A percentile compares a stretch with the other conserved stretches of the same genome.
These are phyloP conservation scores for Rhodotorula toruloides DNA, from an alignment of 768 basidiomycete species.

Conservation along the genomic window DNA sequence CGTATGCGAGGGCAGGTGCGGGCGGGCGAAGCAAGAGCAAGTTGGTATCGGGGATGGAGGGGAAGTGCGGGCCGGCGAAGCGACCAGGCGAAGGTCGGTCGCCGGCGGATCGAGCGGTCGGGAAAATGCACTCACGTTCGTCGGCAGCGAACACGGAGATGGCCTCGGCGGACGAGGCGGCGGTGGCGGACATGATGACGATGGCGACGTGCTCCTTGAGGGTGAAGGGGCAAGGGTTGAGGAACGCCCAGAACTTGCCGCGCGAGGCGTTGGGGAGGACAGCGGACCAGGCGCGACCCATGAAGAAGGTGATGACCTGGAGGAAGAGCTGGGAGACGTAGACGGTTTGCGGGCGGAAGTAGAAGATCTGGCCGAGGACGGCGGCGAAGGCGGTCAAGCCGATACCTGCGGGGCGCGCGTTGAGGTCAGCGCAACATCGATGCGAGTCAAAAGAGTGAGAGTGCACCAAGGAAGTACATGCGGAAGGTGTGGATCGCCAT, in stretches of 20 bases:
- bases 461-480: conserved; percentile 41
- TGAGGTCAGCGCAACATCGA: background rate
- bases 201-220: conserved; percentile 44
- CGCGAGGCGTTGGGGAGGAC: conserved; percentile 36
- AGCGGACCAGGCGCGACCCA: conserved; percentile 39
- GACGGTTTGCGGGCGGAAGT: conserved; percentile 47
- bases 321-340: conserved; percentile 45
- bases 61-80: no score
- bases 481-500: conserved; percentile 43
- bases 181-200: conserved; percentile 34
- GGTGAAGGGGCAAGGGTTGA: conserved; percentile 46
- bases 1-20: no score
- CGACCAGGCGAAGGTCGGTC: background rate
- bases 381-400: conserved; percentile 44
- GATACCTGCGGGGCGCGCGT: conserved; percentile 17
- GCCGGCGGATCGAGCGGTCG: background rate
- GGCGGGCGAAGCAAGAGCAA: no score
- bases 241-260: conserved; percentile 41
- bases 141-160: conserved; percentile 39
- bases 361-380: conserved; percentile 47
- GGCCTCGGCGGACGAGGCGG: conserved; percentile 17
- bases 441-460: background rate
- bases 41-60: no score
- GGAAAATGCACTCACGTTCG: conserved; percentile 6
- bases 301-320: conserved; percentile 44